Evolutionary conservation across 2,329 filamentous ascomycete genomes (phyloP).

Genomic region (Arthrobotrys musiformis): DNA sequence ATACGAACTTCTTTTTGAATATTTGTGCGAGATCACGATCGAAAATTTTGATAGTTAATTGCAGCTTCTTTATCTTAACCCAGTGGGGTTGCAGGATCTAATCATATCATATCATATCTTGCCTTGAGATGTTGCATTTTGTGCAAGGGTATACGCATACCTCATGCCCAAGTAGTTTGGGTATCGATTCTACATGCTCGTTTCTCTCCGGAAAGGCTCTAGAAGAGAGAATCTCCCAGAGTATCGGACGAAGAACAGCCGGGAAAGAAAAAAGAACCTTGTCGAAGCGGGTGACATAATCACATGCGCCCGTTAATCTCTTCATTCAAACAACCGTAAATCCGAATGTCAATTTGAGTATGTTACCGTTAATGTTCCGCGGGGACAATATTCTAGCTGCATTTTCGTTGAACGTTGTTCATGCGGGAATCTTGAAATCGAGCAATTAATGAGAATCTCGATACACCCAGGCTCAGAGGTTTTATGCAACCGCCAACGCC

Average conservation of each 20-base stretch:
- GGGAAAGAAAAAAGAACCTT: constrained; percentile 1
- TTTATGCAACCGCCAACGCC: not conserved
- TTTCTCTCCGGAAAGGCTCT: not conserved
- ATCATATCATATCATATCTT: constrained; percentile 39
- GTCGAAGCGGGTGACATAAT: constrained; percentile 41
- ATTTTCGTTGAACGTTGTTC: constrained; percentile 29
- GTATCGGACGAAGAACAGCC: constrained; percentile 15
- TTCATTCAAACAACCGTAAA: not conserved
- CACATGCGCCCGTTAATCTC: constrained; percentile 16
- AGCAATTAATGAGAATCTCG: not conserved
- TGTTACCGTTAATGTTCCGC: constrained; percentile 4
- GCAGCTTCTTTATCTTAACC: constrained; percentile 6
- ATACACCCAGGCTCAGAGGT: not conserved
- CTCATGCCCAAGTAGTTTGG: not conserved
- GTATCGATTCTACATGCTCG: no score
- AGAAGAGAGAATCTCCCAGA: not conserved
- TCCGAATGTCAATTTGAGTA: not conserved
- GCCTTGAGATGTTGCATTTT: not conserved
- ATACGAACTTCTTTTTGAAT: not conserved
- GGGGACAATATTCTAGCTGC: not conserved
- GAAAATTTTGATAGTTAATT: not conserved
- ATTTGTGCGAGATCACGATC: not conserved
- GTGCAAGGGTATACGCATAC: not conserved
- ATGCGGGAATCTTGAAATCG: not conserved
- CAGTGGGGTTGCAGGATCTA: constrained; percentile 26